These are phyloP conservation scores for Pleurotus djamor DNA, from an alignment of 768 basidiomycete species.

Conservation along the genomic window DNA sequence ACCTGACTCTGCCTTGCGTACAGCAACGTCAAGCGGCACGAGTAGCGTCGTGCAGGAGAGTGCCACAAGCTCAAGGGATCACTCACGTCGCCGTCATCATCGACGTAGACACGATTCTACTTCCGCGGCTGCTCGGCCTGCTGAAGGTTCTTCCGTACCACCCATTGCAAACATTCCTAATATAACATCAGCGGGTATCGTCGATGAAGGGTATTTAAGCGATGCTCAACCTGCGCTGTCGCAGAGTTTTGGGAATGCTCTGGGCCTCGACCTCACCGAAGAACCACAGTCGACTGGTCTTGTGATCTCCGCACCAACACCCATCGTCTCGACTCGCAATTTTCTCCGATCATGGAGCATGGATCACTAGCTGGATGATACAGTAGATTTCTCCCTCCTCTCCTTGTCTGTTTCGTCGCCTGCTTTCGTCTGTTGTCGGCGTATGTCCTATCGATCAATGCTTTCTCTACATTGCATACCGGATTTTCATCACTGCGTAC, in stretches of 20 bases:
- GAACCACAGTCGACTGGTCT: constrained; percentile 2
- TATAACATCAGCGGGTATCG: neutral
- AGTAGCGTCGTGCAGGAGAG: neutral
- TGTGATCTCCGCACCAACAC: constrained; percentile 29
- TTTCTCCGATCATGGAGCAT: constrained; percentile 30
- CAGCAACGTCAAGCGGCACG: neutral
- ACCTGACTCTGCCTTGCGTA: neutral
- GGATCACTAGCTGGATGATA: constrained; percentile 10
- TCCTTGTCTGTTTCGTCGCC: too few species aligned
- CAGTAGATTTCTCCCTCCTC: too few species aligned
- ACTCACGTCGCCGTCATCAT: neutral
- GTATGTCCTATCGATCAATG: neutral
- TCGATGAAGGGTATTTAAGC: constrained; percentile 4
- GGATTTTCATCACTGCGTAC: too few species aligned
- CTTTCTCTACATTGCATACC: constrained; percentile 2
- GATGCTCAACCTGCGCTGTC: neutral
- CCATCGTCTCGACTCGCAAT: constrained; percentile 21
- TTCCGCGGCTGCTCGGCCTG: neutral
- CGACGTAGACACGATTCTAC: neutral
- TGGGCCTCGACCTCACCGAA: constrained; percentile 5
- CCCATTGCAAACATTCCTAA: neutral
- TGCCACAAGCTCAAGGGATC: neutral
- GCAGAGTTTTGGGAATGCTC: constrained; percentile 1
- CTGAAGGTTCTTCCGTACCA: neutral
- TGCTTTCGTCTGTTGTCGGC: too few species aligned